Evolutionary conservation across 108 stramenopile genomes (phyloP), one percentile per base, ranked within the genome.

Genomic region (Schizochytrium sp.): DNA sequence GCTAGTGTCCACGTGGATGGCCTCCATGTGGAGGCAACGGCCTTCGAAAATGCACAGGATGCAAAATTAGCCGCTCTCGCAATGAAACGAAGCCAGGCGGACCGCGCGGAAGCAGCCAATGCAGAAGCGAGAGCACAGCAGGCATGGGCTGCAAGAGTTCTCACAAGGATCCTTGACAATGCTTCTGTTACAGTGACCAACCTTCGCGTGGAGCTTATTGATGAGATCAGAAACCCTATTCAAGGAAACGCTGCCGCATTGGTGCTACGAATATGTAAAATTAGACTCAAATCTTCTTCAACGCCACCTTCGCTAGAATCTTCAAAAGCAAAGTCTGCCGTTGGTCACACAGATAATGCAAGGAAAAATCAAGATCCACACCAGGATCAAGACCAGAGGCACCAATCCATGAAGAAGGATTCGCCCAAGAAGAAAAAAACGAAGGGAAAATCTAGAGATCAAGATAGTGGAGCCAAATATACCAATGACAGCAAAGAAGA

Each of bases 111-210:
- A 5, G 8, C 38, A 5, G 72, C 72, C 0, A 12, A 72, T 5
- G 8, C 7, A 8, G 10, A 5, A 72, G 40, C 28, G 72, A 47
- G 53, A n/a, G 50, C 49, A 13, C 5, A 47, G 76, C 76, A 83
- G 28, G 76, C 76, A 42, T 83, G 50, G 64, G 64, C 64, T 44
- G 64, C 64, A 7, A 38, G 64, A 44, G 5, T 69, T 15, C 64
- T 69, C 28, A 69, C 64, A 44, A 38, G 64, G 42, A 69, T 69
- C 42, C 64, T 69, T 8, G 64, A 69, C 10, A 69, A 38, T 38
- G 64, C 64, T 2, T 69, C 64, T 44, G 64, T 69, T 44, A 69
- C 64, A 7, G 64, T 69, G 42, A 69, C 64, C 64, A 69, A 69
- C 64, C 64, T 69, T 44, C 44, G 42, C 64, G 15, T 69, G 5